phyloP scores from a whole-genome alignment of 371 early-diverging fungal species.

The Lichtheimia corymbifera region DNA sequence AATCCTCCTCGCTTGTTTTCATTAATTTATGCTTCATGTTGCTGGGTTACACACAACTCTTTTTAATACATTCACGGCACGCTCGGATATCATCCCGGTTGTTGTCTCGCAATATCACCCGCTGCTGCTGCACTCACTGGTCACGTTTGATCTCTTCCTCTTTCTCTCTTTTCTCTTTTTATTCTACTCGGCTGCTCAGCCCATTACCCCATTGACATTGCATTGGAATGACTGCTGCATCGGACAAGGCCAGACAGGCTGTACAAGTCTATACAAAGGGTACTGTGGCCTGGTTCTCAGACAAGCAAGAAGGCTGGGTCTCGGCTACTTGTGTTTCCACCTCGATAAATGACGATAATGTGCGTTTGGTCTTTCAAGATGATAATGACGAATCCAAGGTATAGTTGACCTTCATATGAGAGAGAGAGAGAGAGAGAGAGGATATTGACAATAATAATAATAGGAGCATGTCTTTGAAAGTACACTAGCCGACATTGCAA shows the following conservation, averaged over 20 bases:
- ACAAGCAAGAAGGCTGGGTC: conserved; percentile 85
- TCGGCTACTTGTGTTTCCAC: conserved; percentile 68
- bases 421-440: background rate
- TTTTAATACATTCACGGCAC: no score
- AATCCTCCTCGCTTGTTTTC: no score
- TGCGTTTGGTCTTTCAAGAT: conserved; percentile 65
- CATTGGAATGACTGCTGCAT: no score
- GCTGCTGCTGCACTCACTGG: no score
- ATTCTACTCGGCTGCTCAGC: no score
- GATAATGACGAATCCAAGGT: conserved; percentile 56
- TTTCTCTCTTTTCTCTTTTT: no score
- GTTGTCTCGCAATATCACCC: no score
- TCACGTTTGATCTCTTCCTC: no score
- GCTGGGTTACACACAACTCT: no score
- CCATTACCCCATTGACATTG: no score
- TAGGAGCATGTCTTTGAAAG: conserved; percentile 71
- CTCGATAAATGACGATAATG: conserved; percentile 49
- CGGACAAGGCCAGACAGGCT: conserved; percentile 32
- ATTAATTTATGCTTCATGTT: no score
- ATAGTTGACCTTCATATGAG: background rate
- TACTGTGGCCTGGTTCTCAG: conserved; percentile 83
- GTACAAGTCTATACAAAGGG: conserved; percentile 68
- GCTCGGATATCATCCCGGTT: no score
- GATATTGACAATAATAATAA: background rate
- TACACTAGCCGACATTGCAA: conserved; percentile 67